Evolutionary conservation across 2,329 filamentous ascomycete species (phyloP).

Genomic region (Colletotrichum musae): DNA sequence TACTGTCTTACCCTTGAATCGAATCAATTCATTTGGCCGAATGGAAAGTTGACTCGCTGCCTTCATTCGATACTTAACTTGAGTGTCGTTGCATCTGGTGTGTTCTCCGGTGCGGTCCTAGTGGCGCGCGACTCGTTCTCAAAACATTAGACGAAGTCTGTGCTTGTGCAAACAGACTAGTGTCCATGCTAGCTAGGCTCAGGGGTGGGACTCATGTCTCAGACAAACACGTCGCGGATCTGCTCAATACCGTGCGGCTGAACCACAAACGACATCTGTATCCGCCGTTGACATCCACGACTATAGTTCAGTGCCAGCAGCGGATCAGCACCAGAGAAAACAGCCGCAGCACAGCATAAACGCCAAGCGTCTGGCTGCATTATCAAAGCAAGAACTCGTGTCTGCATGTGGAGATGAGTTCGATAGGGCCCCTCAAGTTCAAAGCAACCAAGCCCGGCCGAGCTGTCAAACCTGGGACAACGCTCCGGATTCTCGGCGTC

Average conservation of each 20-base stretch:
- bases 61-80: too few species aligned
- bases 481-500: constrained; percentile 54
- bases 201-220: constrained; percentile 12
- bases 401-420: not conserved
- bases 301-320: too few species aligned
- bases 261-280: not conserved
- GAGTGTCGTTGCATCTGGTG: too few species aligned
- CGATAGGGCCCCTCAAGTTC: constrained; percentile 15
- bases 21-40: too few species aligned
- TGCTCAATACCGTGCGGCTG: not conserved
- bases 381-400: not conserved
- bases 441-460: constrained; percentile 18
- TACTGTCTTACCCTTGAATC: too few species aligned
- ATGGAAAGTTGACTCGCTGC: too few species aligned
- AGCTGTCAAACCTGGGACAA: constrained; percentile 45
- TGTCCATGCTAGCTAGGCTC: not conserved
- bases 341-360: too few species aligned
- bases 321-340: too few species aligned
- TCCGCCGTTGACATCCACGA: too few species aligned
- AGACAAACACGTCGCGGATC: constrained; percentile 15
- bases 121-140: too few species aligned
- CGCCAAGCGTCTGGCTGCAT: too few species aligned
- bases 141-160: not conserved
- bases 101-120: too few species aligned
- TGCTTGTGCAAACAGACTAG: not conserved